phyloP scores from a whole-genome alignment of 371 early-diverging fungal species.

The Rhizopus microsporus region DNA sequence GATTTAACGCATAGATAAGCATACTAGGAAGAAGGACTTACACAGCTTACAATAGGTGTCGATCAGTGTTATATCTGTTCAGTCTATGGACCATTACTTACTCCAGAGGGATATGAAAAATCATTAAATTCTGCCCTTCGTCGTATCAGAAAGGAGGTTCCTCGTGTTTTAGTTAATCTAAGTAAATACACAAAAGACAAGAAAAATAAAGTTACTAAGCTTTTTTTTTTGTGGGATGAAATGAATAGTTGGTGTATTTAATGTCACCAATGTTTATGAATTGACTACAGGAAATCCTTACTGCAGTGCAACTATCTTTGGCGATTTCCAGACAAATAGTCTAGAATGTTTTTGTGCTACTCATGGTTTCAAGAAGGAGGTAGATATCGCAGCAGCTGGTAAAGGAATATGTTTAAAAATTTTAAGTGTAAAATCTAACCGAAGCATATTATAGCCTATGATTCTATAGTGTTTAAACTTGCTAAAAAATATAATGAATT shows the following conservation, averaged over 20 bases:
- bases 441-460: conserved; percentile 31
- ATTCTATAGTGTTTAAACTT: conserved; percentile 35
- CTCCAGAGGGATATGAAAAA: conserved; percentile 10
- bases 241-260: conserved; percentile 20
- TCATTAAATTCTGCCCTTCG: conserved; percentile 8
- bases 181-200: not conserved
- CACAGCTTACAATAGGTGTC: no score
- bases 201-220: not conserved
- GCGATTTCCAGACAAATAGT: conserved; percentile 10
- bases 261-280: conserved; percentile 20
- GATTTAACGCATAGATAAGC: not conserved
- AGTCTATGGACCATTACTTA: not conserved
- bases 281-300: conserved; percentile 16
- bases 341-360: conserved; percentile 20
- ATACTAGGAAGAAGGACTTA: no score
- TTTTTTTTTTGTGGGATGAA: not conserved
- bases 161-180: conserved; percentile 14
- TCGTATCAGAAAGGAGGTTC: conserved; percentile 12
- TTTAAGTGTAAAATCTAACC: no score
- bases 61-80: no score
- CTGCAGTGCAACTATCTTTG: conserved; percentile 11
- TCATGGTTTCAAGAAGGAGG: conserved; percentile 16
- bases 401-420: not conserved
- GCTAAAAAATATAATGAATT: conserved; percentile 33
- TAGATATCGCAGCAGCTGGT: conserved; percentile 10